Evolutionary conservation across 2,329 filamentous ascomycete genomes (phyloP), one percentile per base, ranked within the genome.

Genomic region (Pseudogymnoascus pannorum): DNA sequence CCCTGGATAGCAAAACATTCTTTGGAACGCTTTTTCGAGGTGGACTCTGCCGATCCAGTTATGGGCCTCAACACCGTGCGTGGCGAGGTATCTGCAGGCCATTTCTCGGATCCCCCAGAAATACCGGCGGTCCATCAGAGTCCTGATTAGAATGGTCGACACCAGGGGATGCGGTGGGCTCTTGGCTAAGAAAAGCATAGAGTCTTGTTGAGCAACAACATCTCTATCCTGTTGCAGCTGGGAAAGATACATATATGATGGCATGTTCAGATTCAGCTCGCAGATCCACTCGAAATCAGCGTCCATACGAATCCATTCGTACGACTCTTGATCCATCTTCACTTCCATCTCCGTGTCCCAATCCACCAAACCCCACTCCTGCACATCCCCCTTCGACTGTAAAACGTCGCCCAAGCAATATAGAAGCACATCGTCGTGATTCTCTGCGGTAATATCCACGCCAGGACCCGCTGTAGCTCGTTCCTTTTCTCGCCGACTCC

Each of bases 211-310:
- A n/a, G 95, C 95, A 65, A 96, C 91, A 62, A 99, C 91, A 72
- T 99, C 95, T 68, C 93, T 84, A 74, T 99, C 94, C 74, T 99
- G 94, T 73, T 99, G 94, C 64, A 99, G 79, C 73, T 99, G 94
- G 20, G 94, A 97, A 62, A 96, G 86, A 72, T 94, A 97, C 95
- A 99, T 99, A 79, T 97, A 97, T 4, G 91, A 85, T 51, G 91
- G 91, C 81, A 97, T 91, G 65, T 87, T 87, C 57, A 88, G 77
- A 64, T 88, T 87, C 74, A 96, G 89, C 67, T 87, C 87, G 74
- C 89, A 94, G 62, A 97, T 87, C 94, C 94, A 99, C 73, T 99
- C 94, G 67, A 97, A 97, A 74, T 99, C 95, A 14, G 93, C 92
- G 73, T 99, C 94, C 76, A 97, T 89, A 18, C 94, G 88, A 68